These are phyloP conservation scores for Niebla homalea DNA, from an alignment of 495 filamentous ascomycete species.

Conservation along the genomic window DNA sequence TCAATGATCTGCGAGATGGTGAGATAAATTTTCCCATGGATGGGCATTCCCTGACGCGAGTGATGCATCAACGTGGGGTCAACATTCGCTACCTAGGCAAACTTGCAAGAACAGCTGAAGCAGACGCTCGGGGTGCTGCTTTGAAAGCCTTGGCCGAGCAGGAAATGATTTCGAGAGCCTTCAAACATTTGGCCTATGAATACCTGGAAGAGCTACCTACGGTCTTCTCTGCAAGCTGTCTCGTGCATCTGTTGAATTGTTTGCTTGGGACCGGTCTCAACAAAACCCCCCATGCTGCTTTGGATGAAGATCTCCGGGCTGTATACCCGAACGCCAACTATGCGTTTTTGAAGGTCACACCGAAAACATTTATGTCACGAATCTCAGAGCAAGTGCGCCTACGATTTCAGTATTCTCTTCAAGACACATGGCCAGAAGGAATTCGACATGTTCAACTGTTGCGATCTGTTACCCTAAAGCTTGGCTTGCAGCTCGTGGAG, in stretches of 20 bases:
- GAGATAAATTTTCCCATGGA: constrained; percentile 98
- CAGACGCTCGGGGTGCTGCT: constrained; percentile 58
- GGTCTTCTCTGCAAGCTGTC: constrained; percentile 58
- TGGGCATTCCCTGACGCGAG: constrained; percentile 71
- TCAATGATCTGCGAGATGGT: constrained; percentile 76
- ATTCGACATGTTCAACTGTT: constrained; percentile 71
- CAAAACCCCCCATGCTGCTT: constrained; percentile 56
- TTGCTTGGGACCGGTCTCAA: constrained; percentile 71
- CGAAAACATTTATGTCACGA: constrained; percentile 52
- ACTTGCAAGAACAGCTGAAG: constrained; percentile 53
- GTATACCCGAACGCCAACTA: constrained; percentile 79
- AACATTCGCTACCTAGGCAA: constrained; percentile 92
- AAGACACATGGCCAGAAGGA: constrained; percentile 47
- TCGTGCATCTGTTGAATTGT: constrained; percentile 89
- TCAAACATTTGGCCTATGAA: constrained; percentile 80
- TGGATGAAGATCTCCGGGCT: constrained; percentile 57
- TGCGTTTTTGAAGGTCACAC: constrained; percentile 61
- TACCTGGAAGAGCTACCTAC: constrained; percentile 71
- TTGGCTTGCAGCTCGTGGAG: constrained; percentile 76
- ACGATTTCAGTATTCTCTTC: constrained; percentile 65
- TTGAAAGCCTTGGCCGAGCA: constrained; percentile 64
- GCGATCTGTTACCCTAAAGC: constrained; percentile 77
- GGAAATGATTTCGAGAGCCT: constrained; percentile 85
- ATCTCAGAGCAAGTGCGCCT: constrained; percentile 57
- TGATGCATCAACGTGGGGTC: constrained; percentile 94